Base-by-base conservation (phyloP, 75 land plant species). In the Pseudotsuga menziesii region DNA sequence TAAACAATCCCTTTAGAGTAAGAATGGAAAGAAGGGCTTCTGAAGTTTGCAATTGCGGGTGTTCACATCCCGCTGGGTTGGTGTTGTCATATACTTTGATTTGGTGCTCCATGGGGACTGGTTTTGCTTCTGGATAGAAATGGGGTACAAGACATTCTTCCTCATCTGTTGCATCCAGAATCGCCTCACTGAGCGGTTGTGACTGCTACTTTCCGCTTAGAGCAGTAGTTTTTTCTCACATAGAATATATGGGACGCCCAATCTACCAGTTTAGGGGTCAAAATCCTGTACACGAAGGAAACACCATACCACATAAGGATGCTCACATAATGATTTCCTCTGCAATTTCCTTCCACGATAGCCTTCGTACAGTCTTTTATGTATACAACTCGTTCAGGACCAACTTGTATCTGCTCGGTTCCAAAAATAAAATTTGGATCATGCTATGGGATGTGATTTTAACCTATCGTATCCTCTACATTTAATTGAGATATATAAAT, bases 211-310 rank as follows among this genome's bases (percentile, higher is more conserved):
- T 6, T 1, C 15, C 20, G 0, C 79, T 77, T 12, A 77, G 77
- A 4, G 66, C 9, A 15, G 72, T 15, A n/a, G n/a, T n/a, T n/a
- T 80, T 48, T 48, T 48, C 29, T 55, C 4, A 85, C 78, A 32
- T 82, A 79, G 39, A 89, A 32, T 25, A 89, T 12, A 2, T 87
- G 9, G 70, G 77, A 85, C 22, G 52, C 8, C 90, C 82, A 84
- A 15, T 91, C 90, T 0, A 89, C 4, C 5, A 91, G 14, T 85
- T 91, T 89, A 8, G 97, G 92, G 5, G 87, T 89, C 41, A 89
- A 64, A 35, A 85, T 57, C 57, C 80, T 83, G 81, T 82, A 83
- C 32, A 80, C 39, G 73, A 71, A 73, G 2, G 87, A 69, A 12
- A 41, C 76, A 48, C 59, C 78, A 64, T 78, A 88, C 88, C 93